Evolutionary conservation across 1,284 basidiomycete species (phyloP).

Genomic region (Abortiporus biennis): DNA sequence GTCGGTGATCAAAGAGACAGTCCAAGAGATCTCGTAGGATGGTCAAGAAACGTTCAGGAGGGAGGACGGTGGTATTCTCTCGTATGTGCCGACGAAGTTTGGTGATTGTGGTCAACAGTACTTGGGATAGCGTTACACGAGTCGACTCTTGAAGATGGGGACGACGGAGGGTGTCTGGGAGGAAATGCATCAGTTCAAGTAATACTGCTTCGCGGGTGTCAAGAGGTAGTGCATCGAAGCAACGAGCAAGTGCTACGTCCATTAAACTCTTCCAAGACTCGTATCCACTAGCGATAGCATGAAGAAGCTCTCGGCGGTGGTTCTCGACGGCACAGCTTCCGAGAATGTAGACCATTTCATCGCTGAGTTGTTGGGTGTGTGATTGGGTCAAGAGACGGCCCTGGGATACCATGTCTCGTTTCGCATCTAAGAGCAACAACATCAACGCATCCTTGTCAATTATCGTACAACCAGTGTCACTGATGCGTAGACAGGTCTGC

Average conservation of each 20-base stretch:
- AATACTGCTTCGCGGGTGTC: conserved; percentile 81
- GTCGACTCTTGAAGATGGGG: conserved; percentile 65
- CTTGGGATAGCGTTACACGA: conserved; percentile 77
- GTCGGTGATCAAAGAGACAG: conserved; percentile 72
- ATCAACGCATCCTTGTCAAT: conserved; percentile 73
- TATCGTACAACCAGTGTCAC: conserved; percentile 75
- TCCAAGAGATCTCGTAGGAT: conserved; percentile 78
- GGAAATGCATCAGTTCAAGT: conserved; percentile 80
- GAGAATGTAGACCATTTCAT: conserved; percentile 73
- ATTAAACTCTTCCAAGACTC: conserved; percentile 81
- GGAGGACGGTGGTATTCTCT: conserved; percentile 46
- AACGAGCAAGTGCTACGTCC: conserved; percentile 79
- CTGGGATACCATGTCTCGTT: conserved; percentile 58
- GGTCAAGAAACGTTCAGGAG: conserved; percentile 73
- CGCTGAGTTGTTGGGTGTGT: conserved; percentile 63
- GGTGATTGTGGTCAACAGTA: conserved; percentile 76
- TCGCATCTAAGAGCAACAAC: conserved; percentile 55
- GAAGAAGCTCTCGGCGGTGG: conserved; percentile 73
- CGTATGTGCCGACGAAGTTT: conserved; percentile 73
- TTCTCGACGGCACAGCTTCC: conserved; percentile 85
- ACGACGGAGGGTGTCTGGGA: conserved; percentile 57
- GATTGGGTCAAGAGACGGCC: conserved; percentile 58
- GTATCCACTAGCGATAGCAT: conserved; percentile 67
- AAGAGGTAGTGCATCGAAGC: conserved; percentile 75
- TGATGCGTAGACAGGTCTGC: conserved; percentile 65